Evolutionary conservation across 108 stramenopile genomes (phyloP).

Genomic region (Conticribra weissflogii): DNA sequence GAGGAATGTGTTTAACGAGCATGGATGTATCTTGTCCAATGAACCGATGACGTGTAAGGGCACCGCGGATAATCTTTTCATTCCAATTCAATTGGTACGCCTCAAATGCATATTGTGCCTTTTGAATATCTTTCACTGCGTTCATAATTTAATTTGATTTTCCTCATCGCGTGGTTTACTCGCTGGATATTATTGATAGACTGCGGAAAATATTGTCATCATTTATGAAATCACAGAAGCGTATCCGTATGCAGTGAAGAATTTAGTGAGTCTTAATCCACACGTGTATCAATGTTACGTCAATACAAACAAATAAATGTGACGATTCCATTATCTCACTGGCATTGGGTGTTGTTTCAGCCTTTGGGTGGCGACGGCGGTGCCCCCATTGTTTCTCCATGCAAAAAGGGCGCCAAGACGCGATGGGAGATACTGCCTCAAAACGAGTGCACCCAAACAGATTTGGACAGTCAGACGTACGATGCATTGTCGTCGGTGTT

Average conservation of each 20-base stretch:
- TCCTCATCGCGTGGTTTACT: too few species aligned
- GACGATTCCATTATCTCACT: too few species aligned
- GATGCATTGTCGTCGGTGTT: conserved; percentile 30
- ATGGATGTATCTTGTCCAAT: background rate
- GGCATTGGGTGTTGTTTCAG: too few species aligned
- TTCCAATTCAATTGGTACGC: background rate
- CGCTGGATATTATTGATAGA: too few species aligned
- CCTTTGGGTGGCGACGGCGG: conserved; percentile 28
- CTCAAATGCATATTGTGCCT: too few species aligned
- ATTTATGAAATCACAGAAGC: conserved; percentile 31
- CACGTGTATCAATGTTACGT: too few species aligned
- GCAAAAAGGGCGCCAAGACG: conserved; percentile 32
- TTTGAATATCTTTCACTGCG: too few species aligned
- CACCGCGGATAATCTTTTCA: background rate
- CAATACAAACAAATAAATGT: too few species aligned
- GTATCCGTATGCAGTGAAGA: conserved; percentile 32
- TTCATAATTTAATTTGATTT: too few species aligned
- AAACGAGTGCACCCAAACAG: conserved; percentile 23
- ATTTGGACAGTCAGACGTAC: conserved; percentile 27
- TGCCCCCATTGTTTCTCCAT: conserved; percentile 28
- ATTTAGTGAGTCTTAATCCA: background rate
- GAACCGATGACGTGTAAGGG: background rate
- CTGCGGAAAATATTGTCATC: conserved; percentile 23
- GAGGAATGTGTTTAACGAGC: background rate
- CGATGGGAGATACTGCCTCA: conserved; percentile 46